These are phyloP conservation scores for Amanita pallidorosea DNA, from an alignment of 768 basidiomycete species.

Conservation along the genomic window DNA sequence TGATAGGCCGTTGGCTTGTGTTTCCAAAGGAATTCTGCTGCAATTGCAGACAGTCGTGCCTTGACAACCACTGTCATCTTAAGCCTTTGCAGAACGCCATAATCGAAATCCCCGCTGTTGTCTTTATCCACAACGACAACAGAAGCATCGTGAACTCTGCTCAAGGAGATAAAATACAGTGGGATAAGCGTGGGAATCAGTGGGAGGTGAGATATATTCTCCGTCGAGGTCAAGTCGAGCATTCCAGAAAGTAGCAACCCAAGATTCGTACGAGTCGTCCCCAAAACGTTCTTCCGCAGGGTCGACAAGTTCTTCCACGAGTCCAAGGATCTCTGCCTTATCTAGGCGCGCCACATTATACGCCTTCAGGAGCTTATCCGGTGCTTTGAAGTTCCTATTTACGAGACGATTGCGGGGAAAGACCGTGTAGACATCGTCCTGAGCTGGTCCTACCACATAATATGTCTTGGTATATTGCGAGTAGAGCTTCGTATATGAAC, in stretches of 20 bases:
- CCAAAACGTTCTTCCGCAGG: neutral
- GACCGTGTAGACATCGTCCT: conserved; percentile 7
- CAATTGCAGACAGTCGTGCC: conserved; percentile 10
- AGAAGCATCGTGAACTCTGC: conserved; percentile 14
- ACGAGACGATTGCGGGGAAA: conserved; percentile 18
- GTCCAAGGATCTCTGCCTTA: conserved; percentile 7
- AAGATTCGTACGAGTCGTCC: neutral
- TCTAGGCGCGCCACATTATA: conserved; percentile 16
- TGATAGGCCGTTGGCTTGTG: conserved; percentile 8
- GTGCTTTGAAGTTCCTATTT: conserved; percentile 14
- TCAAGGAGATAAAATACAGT: conserved; percentile 13
- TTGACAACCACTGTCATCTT: conserved; percentile 15
- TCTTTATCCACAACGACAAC: conserved; percentile 15
- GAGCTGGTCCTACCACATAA: conserved; percentile 17
- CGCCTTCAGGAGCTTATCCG: conserved; percentile 9
- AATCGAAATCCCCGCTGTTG: conserved; percentile 7
- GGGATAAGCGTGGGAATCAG: neutral
- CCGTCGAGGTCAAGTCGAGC: neutral
- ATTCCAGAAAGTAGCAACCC: neutral
- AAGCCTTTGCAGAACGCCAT: conserved; percentile 11
- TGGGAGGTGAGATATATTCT: neutral
- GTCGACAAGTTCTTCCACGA: conserved; percentile 9
- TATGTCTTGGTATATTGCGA: conserved; percentile 8
- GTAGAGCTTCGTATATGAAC: conserved; percentile 17
- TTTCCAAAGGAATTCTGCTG: conserved; percentile 11